These are phyloP conservation scores for Psilocybe cyanescens DNA, from an alignment of 768 basidiomycete genomes.

Conservation along the genomic window DNA sequence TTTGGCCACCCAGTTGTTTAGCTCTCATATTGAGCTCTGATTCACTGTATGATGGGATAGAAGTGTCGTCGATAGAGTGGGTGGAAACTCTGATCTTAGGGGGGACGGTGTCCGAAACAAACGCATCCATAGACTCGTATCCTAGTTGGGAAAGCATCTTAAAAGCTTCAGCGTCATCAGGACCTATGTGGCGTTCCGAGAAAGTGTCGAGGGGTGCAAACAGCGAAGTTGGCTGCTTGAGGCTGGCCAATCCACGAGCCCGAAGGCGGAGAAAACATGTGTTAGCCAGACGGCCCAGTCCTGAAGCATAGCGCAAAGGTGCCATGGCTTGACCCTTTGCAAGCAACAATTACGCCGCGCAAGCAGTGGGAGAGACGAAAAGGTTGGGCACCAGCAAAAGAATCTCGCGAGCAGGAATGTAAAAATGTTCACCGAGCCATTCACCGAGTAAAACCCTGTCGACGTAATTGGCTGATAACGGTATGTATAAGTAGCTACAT, in stretches of 20 bases:
- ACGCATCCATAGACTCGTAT: conserved; percentile 86
- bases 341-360: conserved; percentile 10
- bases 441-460: conserved; percentile 54
- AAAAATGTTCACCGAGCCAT: conserved; percentile 53
- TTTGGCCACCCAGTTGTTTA: conserved; percentile 74
- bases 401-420: conserved; percentile 27
- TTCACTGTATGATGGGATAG: conserved; percentile 83
- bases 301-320: conserved; percentile 32
- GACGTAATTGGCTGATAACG: conserved; percentile 34
- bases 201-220: conserved; percentile 92
- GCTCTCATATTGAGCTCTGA: conserved; percentile 79
- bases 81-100: conserved; percentile 73
- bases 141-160: conserved; percentile 86
- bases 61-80: conserved; percentile 61
- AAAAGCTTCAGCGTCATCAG: conserved; percentile 77
- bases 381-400: conserved; percentile 20
- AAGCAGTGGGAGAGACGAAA: conserved; percentile 23
- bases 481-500: conserved; percentile 16
- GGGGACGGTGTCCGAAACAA: conserved; percentile 84
- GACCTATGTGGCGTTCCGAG: conserved; percentile 89
- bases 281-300: conserved; percentile 28
- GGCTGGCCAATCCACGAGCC: conserved; percentile 57
- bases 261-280: conserved; percentile 22
- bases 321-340: conserved; percentile 29
- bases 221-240: conserved; percentile 62